Evolutionary conservation across 108 stramenopile species (phyloP).

Genomic region (Conticribra weissflogii): DNA sequence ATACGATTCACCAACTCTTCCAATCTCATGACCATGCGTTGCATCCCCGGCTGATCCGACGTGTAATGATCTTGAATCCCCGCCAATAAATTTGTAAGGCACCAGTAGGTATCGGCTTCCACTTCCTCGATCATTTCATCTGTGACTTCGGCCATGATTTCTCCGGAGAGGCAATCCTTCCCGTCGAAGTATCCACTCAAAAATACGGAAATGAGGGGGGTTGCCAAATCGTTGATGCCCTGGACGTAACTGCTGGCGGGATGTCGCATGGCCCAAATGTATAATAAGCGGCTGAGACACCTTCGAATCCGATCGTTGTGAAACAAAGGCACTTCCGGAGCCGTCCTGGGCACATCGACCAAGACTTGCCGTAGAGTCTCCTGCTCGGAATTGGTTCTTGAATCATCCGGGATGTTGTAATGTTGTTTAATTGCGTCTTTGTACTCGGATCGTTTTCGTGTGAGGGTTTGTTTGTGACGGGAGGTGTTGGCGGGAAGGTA

Average conservation of each 20-base stretch:
- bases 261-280: constrained; percentile 97
- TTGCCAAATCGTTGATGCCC: constrained; percentile 98
- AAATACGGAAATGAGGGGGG: constrained; percentile 92
- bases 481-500: constrained; percentile 78
- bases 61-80: constrained; percentile 99
- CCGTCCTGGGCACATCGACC: constrained; percentile 97
- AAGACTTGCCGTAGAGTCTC: constrained; percentile 94
- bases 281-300: constrained; percentile 83
- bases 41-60: constrained; percentile 95
- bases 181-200: constrained; percentile 74
- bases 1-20: constrained; percentile 94
- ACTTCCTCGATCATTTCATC: constrained; percentile 73
- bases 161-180: constrained; percentile 59
- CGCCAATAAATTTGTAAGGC: constrained; percentile 93
- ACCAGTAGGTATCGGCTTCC: constrained; percentile 99
- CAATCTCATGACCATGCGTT: constrained; percentile 94
- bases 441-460: constrained; percentile 84
- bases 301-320: constrained; percentile 89
- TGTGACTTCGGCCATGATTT: constrained; percentile 65
- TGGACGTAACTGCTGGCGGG: constrained; percentile 97
- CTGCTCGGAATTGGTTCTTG: constrained; percentile 89
- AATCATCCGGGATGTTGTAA: constrained; percentile 84
- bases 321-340: constrained; percentile 92
- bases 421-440: constrained; percentile 80
- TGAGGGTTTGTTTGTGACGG: constrained; percentile 60